phyloP scores from a whole-genome alignment of 768 basidiomycete species.

The Naganishia onofrii region DNA sequence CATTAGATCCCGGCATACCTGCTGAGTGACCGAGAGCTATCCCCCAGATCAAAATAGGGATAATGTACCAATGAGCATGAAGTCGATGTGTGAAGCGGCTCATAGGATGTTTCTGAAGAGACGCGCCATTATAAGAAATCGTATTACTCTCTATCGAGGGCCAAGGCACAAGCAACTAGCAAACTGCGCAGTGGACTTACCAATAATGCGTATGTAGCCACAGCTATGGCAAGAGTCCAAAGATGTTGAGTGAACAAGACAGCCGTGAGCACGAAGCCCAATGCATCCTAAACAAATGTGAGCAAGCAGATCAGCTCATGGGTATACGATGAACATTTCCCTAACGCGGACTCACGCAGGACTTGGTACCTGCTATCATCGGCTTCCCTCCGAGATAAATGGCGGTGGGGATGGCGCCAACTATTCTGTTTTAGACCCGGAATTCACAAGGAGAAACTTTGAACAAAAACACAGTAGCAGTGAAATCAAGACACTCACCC shows the following conservation, averaged over 20 bases:
- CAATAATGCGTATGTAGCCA: constrained; percentile 47
- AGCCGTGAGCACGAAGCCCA: constrained; percentile 43
- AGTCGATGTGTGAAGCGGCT: constrained; percentile 38
- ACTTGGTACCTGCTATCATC: constrained; percentile 33
- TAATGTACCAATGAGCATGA: constrained; percentile 37
- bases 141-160: not conserved
- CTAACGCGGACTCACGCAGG: constrained; percentile 40
- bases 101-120: constrained; percentile 44
- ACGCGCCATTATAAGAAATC: not conserved
- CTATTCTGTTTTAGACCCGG: constrained; percentile 33
- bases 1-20: constrained; percentile 34
- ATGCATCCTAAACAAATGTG: constrained; percentile 35
- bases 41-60: constrained; percentile 37
- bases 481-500: constrained; percentile 40
- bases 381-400: constrained; percentile 35
- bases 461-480: not conserved
- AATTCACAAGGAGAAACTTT: not conserved
- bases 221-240: constrained; percentile 48
- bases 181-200: constrained; percentile 31
- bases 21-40: constrained; percentile 43
- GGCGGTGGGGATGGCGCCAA: constrained; percentile 36
- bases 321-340: not conserved
- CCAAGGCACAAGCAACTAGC: not conserved
- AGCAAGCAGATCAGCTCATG: not conserved
- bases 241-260: constrained; percentile 49